Conservation (phyloP, 768 basidiomycete genomes). For the Hemileccinum impolitum region DNA sequence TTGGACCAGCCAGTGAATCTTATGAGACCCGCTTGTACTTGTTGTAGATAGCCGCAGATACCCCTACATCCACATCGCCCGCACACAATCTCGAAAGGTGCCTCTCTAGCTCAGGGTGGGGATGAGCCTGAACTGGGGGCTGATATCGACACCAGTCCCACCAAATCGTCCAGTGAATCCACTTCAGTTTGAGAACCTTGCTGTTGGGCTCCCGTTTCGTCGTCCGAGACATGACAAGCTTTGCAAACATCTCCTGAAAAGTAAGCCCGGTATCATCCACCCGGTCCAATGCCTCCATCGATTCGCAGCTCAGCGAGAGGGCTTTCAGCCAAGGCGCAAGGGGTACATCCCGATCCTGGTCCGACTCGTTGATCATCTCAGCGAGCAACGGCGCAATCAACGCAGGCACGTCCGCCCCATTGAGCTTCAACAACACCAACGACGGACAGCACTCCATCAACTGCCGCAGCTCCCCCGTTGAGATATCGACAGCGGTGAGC, state of each 20-base stretch:
- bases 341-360: slow-evolving; percentile 14
- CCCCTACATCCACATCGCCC: slow-evolving; percentile 28
- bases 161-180: slow-evolving; percentile 34
- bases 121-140: slow-evolving; percentile 17
- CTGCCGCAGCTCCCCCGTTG: slow-evolving; percentile 21
- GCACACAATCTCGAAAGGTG: slow-evolving; percentile 22
- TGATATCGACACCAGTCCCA: slow-evolving; percentile 27
- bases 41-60: slow-evolving; percentile 29
- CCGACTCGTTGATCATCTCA: slow-evolving; percentile 22
- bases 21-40: slow-evolving; percentile 32
- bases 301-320: slow-evolving; percentile 30
- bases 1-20: slow-evolving; percentile 13
- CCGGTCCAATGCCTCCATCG: slow-evolving; percentile 20
- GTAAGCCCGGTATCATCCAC: slow-evolving; percentile 25
- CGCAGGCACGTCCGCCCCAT: slow-evolving; percentile 22
- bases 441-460: slow-evolving; percentile 30
- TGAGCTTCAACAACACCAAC: slow-evolving; percentile 28
- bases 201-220: slow-evolving; percentile 17
- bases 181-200: slow-evolving; percentile 28
- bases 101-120: slow-evolving; percentile 22
- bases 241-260: slow-evolving; percentile 26
- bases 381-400: slow-evolving; percentile 20
- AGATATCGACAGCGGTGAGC: slow-evolving; percentile 24
- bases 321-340: slow-evolving; percentile 31
- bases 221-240: slow-evolving; percentile 25